Percentiles rank a stretch among this genome's conserved stretches.
These are phyloP conservation scores for Rutstroemia sp. DNA, from an alignment of 2,329 filamentous ascomycete species.

Conservation along the genomic window DNA sequence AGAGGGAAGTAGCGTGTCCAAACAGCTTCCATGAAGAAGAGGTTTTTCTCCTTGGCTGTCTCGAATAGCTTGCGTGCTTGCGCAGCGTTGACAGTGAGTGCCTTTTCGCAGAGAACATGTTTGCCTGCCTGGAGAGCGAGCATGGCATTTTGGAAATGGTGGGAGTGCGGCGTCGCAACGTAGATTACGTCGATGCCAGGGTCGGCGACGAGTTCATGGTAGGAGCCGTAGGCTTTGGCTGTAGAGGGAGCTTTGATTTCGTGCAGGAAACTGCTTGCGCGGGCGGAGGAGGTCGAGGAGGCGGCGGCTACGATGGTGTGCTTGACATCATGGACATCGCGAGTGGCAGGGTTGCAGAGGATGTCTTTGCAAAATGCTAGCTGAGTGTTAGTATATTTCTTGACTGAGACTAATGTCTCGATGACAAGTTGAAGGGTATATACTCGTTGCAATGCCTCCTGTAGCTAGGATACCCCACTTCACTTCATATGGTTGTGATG, in stretches of 20 bases:
- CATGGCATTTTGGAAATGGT: constrained; percentile 65
- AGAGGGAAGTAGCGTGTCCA: constrained; percentile 67
- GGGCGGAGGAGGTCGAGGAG: constrained; percentile 52
- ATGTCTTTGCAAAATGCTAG: constrained; percentile 55
- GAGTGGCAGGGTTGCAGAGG: constrained; percentile 51
- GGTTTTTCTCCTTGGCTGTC: constrained; percentile 51
- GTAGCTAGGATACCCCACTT: constrained; percentile 32
- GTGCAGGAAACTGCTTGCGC: constrained; percentile 54
- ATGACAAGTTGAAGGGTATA: background rate
- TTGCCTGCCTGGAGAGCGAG: constrained; percentile 59
- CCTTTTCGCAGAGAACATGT: constrained; percentile 64
- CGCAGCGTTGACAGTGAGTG: constrained; percentile 61
- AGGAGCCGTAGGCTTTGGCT: constrained; percentile 59
- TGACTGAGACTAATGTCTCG: background rate
- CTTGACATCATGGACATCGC: constrained; percentile 50
- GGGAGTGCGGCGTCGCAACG: constrained; percentile 64
- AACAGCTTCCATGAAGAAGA: constrained; percentile 59
- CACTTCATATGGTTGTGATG: constrained; percentile 22
- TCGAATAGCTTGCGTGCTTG: constrained; percentile 53
- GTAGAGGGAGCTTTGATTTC: constrained; percentile 45
- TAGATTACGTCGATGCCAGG: constrained; percentile 62
- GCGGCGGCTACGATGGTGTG: constrained; percentile 58
- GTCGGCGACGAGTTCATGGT: constrained; percentile 57
- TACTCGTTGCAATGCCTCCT: constrained; percentile 31
- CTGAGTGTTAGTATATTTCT: constrained; percentile 6